Evolutionary conservation across 176 grass and related monocot species (phyloP).

Genomic region (Rhipidocladum racemiflorum): DNA sequence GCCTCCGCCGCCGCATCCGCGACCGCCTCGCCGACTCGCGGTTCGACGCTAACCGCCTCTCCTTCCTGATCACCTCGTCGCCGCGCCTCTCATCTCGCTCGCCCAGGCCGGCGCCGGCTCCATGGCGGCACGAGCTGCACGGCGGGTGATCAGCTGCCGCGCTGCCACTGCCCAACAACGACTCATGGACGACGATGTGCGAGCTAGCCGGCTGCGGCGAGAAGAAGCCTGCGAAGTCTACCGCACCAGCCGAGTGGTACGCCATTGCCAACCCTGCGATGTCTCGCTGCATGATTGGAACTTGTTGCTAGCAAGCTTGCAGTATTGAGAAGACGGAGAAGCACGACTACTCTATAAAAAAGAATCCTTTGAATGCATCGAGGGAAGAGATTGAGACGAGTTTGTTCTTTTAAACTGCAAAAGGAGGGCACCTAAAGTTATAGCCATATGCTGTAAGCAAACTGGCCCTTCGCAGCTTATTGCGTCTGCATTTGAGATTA

Average conservation of each 20-base stretch:
- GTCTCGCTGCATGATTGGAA: constrained; percentile 36
- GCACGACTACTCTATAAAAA: background rate
- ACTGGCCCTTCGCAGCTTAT: constrained; percentile 1
- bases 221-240: constrained; percentile 1
- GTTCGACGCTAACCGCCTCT: constrained; percentile 55
- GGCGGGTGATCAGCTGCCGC: background rate
- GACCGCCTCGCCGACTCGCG: constrained; percentile 53
- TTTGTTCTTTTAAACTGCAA: constrained; percentile 31
- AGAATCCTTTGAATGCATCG: background rate
- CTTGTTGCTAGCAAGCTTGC: background rate
- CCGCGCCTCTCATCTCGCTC: background rate
- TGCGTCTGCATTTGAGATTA: constrained; percentile 36
- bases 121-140: background rate
- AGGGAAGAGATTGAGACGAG: background rate
- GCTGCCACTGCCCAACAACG: background rate
- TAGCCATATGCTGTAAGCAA: constrained; percentile 32
- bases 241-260: background rate
- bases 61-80: constrained; percentile 27
- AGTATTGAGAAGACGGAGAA: constrained; percentile 1
- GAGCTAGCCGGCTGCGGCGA: constrained; percentile 5
- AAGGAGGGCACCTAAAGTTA: constrained; percentile 3
- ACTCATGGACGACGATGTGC: background rate
- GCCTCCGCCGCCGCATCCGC: constrained; percentile 36
- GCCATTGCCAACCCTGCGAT: background rate
- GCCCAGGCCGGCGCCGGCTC: too few species aligned